Base-by-base conservation (phyloP, 106 monocot species). In the Xerophyta viscosa region DNA sequence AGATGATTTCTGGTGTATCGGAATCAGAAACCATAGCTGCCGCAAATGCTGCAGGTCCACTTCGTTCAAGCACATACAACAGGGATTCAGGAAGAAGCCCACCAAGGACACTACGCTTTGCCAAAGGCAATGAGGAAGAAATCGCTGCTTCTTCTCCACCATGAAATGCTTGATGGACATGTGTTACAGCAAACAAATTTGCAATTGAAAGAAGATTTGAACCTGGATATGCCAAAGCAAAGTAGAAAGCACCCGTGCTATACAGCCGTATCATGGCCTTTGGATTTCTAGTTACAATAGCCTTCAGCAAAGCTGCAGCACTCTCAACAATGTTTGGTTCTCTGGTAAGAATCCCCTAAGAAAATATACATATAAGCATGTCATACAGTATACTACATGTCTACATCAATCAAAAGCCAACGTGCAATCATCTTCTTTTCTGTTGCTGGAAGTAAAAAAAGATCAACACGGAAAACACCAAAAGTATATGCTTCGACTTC, bases 11-110 rank as follows among this genome's bases (percentile, higher is more conserved):
- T 57, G 98, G 98, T 14, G 98, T 98, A 60, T 90, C 98, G 58
- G 98, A 98, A 69, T 98, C 98, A 61, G 98, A 98, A 60, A 98
- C 79, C 98, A 98, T 98, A 14, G 98, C 98, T 56, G 85, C 82
- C 30, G 98, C 82, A 80, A 98, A 98, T 54, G 90, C 90, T 37
- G 71, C 54, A 62, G 86, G 79, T 12, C 98, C 98, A 70, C 98
- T 86, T 20, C 98, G 72, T 58, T 98, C 98, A 57, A 98, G 43
- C 51, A 98, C 98, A 86, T 98, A 98, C 54, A 98, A 45, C 68
- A 98, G 75, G 1, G 89, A 90, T 66, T 90, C 98, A 28, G 98
- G 98, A 65, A 98, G 82, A 51, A 98, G 81, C 49, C 90, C 98
- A 58, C 98, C 98, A 7, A 98, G 60, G 14, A 90, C 86, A 67